Base-by-base conservation (phyloP, 306 rosid genomes). In the Begonia peltatifolia region DNA sequence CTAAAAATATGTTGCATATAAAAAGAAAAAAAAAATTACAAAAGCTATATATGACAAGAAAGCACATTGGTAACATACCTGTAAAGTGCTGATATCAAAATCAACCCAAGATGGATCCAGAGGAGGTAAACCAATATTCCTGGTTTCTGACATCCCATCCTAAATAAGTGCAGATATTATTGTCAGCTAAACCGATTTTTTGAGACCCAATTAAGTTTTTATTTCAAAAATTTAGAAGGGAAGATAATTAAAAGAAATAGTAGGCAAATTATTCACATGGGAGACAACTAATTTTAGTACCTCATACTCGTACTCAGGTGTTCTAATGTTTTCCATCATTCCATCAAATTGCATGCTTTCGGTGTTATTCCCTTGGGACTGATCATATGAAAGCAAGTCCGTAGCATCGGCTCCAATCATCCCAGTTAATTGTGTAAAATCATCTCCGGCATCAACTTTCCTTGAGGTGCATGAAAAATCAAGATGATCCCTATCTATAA, bases 401-500 rank as follows among this genome's bases (percentile, higher is more conserved):
- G 66, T 55, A 41, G 65, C 51, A 42, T 76, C 80, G 17, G 58
- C 47, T 65, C 65, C 71, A 62, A 68, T 59, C 48, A 61, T 62
- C 71, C 68, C 78, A 50, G 78, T 69, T 52, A 79, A 60, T 47
- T 78, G 82, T 54, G 72, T 59, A 52, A 56, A 72, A 60, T 72
- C 72, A 35, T 76, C 87, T 43, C 50, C 74, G 51, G 63, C 84
- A 41, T 65, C 66, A 57, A 42, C 74, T 56, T 68, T 75, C 67
- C 72, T 62, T 30, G 62, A 48, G 7, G 69, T 60, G 53, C 89
- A 52, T 10, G 83, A 54, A 62, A 71, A 82, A 44, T 63, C 76
- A 55, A 67, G 69, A 62, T 65, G 76, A 72, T 84, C 95, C 80
- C 84, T 93, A 68, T 79, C 93, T 25, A 84, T 78, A 60, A 79